Base-by-base conservation (phyloP, 768 basidiomycete genomes). In the Mycena belliarum region DNA sequence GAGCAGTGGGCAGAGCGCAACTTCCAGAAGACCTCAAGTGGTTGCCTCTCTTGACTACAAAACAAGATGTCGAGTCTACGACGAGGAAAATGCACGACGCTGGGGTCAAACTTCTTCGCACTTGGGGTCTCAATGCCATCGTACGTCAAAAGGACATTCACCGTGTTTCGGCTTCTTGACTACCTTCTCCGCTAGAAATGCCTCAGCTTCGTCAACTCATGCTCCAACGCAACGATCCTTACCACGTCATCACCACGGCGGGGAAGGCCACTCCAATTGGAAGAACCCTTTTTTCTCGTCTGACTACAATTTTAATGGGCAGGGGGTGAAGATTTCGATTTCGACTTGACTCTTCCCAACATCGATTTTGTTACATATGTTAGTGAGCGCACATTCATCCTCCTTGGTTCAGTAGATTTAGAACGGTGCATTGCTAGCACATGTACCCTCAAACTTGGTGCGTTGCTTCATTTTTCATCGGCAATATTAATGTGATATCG, bases 361-460 rank as follows among this genome's bases (percentile, higher is more conserved):
- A 78, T 85, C 58, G 82, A 84, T 65, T 84, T 84, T 61, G 81
- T 75, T 10, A 79, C 75, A 21, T 85, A 84, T 63, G 82, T 84
- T 55, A 69, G 75, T n/a, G 20, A 38, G 66, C 23, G n/a, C 29
- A 26, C 21, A 42, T 29, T 24, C 14, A 24, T 25, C 25, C 15
- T 37, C 65, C 64, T 65, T 70, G 10, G 40, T 9, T 44, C 25
- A 68, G 56, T 66, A 66, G n/a, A n/a, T n/a, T n/a, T n/a, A n/a
- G 25, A 67, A 57, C 15, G 57, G 67, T 65, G 66, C 29, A 6
- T n/a, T n/a, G n/a, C 16, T 59, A 80, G 77, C 78, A 79, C 54
- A 59, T 78, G 46, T 79, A 80, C 60, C 77, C 78, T 55, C 73
- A 78, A 63, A 61, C 51, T 24, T 79, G 79, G 79, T 79, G 49